A percentile compares a stretch with the other conserved stretches of the same genome.
These are phyloP conservation scores for Cruciata laevipes DNA, from an alignment of 257 asterid species.

Conservation along the genomic window DNA sequence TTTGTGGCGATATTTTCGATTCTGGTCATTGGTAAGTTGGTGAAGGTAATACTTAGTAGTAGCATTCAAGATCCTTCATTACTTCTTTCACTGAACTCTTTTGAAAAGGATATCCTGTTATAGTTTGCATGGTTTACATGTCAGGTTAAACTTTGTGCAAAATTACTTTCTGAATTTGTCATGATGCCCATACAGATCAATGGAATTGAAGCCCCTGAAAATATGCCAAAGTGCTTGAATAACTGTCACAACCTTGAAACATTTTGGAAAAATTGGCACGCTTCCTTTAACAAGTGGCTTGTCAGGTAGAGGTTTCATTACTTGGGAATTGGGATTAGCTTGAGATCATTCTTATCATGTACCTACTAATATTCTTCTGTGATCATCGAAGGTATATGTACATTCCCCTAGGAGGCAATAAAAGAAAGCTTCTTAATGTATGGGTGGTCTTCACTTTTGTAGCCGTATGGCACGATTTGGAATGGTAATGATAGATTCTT, in stretches of 20 bases:
- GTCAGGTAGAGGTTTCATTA: conserved; percentile 50
- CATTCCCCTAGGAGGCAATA: conserved; percentile 92
- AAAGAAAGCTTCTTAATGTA: conserved; percentile 76
- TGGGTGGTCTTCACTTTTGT: conserved; percentile 98
- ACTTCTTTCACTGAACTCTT: not conserved
- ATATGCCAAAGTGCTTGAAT: conserved; percentile 93
- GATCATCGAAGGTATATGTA: conserved; percentile 63
- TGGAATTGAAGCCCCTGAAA: conserved; percentile 92
- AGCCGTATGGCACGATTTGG: conserved; percentile 95
- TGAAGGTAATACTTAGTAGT: conserved; percentile 11
- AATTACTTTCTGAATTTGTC: conserved; percentile 6
- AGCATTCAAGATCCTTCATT: not conserved
- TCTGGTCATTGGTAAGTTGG: conserved; percentile 82
- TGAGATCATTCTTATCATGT: not conserved
- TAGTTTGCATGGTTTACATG: not conserved
- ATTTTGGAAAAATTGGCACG: conserved; percentile 99
- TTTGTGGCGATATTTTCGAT: conserved; percentile 91
- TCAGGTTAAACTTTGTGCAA: not conserved
- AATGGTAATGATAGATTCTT: conserved; percentile 55
- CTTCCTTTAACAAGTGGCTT: conserved; percentile 97
- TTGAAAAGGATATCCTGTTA: not conserved
- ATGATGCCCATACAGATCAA: conserved; percentile 49
- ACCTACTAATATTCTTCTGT: not conserved
- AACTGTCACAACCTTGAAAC: conserved; percentile 88
- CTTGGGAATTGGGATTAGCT: not conserved